Evolutionary conservation across 306 rosid species (phyloP), one percentile per base, ranked within the genome.

Genomic region (Calophaca sinica): DNA sequence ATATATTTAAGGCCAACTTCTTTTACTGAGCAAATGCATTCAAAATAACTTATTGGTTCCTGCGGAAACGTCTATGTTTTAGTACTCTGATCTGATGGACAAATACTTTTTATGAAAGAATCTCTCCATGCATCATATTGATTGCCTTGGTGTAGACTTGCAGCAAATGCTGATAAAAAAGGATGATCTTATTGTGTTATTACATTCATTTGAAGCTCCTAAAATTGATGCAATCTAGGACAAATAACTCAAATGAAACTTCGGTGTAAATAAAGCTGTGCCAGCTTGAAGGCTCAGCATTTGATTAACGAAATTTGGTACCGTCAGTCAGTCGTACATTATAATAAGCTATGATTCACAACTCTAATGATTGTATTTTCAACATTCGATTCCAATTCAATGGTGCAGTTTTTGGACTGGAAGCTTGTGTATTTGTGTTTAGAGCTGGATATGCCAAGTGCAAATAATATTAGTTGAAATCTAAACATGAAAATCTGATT

Each of bases 401-500:
- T 32, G 51, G 68, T 14, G 51, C 46, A 33, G 9, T 44, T 72
- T 58, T 70, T 70, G 66, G 26, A 50, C 62, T 58, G 29, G 68
- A 67, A 45, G 60, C 64, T 55, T 54, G 14, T 58, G 33, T 36
- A 20, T 20, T 55, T 54, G 14, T 33, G 36, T 59, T 60, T 68
- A 53, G 29, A 48, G 65, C 31, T 54, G 62, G 58, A 6, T 71
- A 44, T 69, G 44, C 42, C 11, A 60, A 26, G 5, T 55, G 78
- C 55, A 64, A 11, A 80, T 70, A 41, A 33, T 79, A 38, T 62
- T 65, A 46, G 26, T 62, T 70, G 46, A 53, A 50, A 68, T 12
- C 48, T 38, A 36, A 62, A 31, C 73, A 38, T 50, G 52, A 50
- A 48, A 29, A 10, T 73, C 63, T 72, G 75, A 70, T 75, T 68